These are phyloP conservation scores for Remersonia thermophila DNA, from an alignment of 2,329 filamentous ascomycete species.

Conservation along the genomic window DNA sequence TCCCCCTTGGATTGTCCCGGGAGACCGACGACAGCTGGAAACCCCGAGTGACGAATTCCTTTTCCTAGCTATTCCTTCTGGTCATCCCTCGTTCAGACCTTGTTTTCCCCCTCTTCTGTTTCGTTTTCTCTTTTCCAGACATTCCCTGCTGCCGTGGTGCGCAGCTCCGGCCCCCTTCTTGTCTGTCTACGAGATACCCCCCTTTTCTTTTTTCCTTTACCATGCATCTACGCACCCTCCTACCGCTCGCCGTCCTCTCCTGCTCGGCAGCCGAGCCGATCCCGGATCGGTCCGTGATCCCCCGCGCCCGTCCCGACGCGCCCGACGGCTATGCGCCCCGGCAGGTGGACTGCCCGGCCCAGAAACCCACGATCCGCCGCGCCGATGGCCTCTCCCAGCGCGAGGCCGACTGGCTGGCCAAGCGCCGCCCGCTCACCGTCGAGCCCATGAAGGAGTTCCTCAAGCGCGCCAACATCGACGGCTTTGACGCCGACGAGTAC, in stretches of 20 bases:
- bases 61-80: no score
- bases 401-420: slow-evolving; percentile 63
- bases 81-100: no score
- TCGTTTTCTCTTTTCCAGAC: no score
- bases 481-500: slow-evolving; percentile 64
- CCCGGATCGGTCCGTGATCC: slow-evolving; percentile 5
- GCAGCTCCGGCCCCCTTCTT: no score
- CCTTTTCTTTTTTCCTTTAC: no score
- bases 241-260: slow-evolving; percentile 8
- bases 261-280: slow-evolving; percentile 11
- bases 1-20: no score
- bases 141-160: no score
- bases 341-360: slow-evolving; percentile 53
- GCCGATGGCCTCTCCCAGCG: slow-evolving; percentile 51
- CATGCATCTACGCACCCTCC: slow-evolving; percentile 11
- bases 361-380: slow-evolving; percentile 54
- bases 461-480: slow-evolving; percentile 56
- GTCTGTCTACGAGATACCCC: no score
- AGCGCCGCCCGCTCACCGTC: slow-evolving; percentile 60
- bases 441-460: slow-evolving; percentile 66
- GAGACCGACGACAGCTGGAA: no score
- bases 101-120: no score
- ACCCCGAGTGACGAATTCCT: no score
- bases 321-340: slow-evolving; percentile 59
- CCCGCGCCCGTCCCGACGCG: slow-evolving; percentile 26